Evolutionary conservation across 768 basidiomycete species (phyloP).

Genomic region (Hericium alpestre): DNA sequence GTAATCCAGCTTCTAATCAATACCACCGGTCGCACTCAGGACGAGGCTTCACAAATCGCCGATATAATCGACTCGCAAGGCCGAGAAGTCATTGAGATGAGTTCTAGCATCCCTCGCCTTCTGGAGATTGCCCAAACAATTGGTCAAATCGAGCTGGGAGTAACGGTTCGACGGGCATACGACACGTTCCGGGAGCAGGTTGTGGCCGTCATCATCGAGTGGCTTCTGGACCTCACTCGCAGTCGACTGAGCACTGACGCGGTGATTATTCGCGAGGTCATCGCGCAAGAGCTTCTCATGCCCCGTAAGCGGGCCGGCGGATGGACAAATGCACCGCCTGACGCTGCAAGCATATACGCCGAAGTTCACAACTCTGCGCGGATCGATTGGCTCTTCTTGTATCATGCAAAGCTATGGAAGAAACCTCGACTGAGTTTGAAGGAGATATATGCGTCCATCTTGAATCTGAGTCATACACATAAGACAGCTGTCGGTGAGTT

Average conservation of each 20-base stretch:
- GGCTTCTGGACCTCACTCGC: conserved; percentile 73
- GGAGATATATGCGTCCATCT: conserved; percentile 69
- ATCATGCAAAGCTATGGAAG: conserved; percentile 82
- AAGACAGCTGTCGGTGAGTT: conserved; percentile 69
- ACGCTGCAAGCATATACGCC: conserved; percentile 22
- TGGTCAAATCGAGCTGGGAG: conserved; percentile 81
- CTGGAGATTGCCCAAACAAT: conserved; percentile 74
- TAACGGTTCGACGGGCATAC: conserved; percentile 77
- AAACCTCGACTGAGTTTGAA: conserved; percentile 69
- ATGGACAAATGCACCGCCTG: conserved; percentile 29
- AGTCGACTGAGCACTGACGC: conserved; percentile 59
- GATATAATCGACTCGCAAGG: conserved; percentile 68
- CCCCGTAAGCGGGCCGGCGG: conserved; percentile 46
- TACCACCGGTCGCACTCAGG: conserved; percentile 36
- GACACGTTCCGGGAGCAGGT: conserved; percentile 87
- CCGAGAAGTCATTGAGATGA: conserved; percentile 75
- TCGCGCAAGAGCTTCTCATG: conserved; percentile 58
- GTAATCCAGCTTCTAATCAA: conserved; percentile 66
- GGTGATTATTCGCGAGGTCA: conserved; percentile 57
- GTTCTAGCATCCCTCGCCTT: conserved; percentile 38
- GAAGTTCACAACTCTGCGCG: conserved; percentile 43
- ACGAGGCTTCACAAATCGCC: conserved; percentile 47
- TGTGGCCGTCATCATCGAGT: conserved; percentile 73
- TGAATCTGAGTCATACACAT: conserved; percentile 61
- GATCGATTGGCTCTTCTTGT: conserved; percentile 67